Evolutionary conservation across 305 asterid species (phyloP).

Genomic region (Withania somnifera): DNA sequence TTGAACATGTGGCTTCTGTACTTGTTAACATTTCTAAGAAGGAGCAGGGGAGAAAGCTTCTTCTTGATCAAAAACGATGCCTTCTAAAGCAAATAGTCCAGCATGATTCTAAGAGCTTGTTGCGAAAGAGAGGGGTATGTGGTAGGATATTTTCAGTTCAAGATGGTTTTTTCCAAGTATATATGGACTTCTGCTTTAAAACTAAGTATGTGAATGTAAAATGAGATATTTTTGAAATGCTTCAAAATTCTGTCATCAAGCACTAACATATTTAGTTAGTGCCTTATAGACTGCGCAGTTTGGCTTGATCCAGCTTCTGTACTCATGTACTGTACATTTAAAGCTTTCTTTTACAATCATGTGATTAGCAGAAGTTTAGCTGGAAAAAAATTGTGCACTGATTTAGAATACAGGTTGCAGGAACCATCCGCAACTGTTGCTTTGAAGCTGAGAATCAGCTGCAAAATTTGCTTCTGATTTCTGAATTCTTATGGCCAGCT

Average conservation of each 20-base stretch:
- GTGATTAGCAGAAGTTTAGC: neutral
- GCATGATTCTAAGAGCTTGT: constrained; percentile 63
- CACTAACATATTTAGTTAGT: neutral
- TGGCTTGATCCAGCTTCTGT: neutral
- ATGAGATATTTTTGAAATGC: neutral
- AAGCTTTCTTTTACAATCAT: neutral
- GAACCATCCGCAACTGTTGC: constrained; percentile 91
- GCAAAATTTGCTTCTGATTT: constrained; percentile 65
- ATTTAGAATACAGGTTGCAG: constrained; percentile 50
- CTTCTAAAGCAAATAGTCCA: constrained; percentile 79
- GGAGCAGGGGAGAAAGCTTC: constrained; percentile 73
- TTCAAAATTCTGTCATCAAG: neutral
- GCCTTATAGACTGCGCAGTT: neutral
- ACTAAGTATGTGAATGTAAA: neutral
- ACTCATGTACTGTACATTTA: neutral
- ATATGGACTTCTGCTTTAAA: neutral
- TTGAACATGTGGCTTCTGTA: constrained; percentile 85
- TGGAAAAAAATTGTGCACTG: neutral
- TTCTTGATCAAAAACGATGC: constrained; percentile 80
- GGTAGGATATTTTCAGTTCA: neutral
- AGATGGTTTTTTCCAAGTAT: neutral
- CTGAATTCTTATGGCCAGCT: constrained; percentile 97
- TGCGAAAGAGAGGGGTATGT: constrained; percentile 88
- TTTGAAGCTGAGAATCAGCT: constrained; percentile 86
- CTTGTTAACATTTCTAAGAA: constrained; percentile 87